Percentiles rank a stretch among this genome's conserved stretches.
phyloP scores from a whole-genome alignment of 2,329 filamentous ascomycete species.

The Pseudogymnoascus sp. region DNA sequence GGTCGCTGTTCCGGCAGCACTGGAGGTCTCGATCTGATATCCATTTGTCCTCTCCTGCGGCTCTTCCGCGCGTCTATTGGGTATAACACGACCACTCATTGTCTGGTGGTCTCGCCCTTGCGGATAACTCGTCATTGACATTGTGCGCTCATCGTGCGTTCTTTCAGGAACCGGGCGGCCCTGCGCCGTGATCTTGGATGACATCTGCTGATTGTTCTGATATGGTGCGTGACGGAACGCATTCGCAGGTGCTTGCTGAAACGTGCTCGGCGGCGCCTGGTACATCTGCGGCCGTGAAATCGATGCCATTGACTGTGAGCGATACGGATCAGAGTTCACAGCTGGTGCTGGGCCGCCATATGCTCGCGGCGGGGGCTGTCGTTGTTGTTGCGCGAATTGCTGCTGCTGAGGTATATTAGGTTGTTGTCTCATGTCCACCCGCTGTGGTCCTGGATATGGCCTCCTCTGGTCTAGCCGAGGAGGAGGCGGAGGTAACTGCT shows the following conservation, averaged over 20 bases:
- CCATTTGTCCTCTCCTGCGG: constrained; percentile 15
- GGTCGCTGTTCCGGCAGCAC: constrained; percentile 40
- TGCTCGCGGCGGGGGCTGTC: constrained; percentile 45
- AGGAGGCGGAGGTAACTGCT: constrained; percentile 50
- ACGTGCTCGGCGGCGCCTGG: constrained; percentile 51
- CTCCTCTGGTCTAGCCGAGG: constrained; percentile 56
- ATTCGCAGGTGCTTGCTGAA: constrained; percentile 62
- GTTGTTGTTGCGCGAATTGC: constrained; percentile 38
- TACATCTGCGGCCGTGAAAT: constrained; percentile 67
- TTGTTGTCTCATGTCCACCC: constrained; percentile 29
- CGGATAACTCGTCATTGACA: constrained; percentile 86
- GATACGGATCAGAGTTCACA: constrained; percentile 75
- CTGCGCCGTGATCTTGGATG: constrained; percentile 79
- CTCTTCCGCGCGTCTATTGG: constrained; percentile 52
- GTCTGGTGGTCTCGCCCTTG: constrained; percentile 80
- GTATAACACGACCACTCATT: constrained; percentile 87
- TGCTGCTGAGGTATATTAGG: constrained; percentile 28
- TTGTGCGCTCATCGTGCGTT: constrained; percentile 75
- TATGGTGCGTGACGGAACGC: constrained; percentile 75
- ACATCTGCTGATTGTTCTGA: constrained; percentile 43
- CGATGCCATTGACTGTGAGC: constrained; percentile 87
- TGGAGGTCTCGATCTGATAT: constrained; percentile 11
- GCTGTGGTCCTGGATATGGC: constrained; percentile 62
- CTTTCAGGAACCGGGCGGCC: constrained; percentile 86
- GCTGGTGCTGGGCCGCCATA: constrained; percentile 58